Evolutionary conservation across 495 filamentous ascomycete species (phyloP), one percentile per base, ranked within the genome.

Genomic region (Monascus purpureus): DNA sequence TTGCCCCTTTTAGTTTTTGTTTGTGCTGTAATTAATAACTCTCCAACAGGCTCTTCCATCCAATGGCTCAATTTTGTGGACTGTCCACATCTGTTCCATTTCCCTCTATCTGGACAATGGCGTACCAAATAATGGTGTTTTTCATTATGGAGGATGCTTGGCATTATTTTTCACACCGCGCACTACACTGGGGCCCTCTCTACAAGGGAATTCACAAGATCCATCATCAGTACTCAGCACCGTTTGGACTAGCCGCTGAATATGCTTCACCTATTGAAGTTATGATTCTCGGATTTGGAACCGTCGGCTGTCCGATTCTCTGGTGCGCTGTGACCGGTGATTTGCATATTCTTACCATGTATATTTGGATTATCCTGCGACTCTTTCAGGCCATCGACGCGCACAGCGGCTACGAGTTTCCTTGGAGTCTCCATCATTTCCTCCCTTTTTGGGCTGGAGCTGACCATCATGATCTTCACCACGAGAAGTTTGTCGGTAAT

Each of bases 361-460:
- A 96, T 57, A 50, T 88, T 35, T 97, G 88, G 88, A 96, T 96
- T 49, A 68, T 87, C 25, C 61, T 82, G 42, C 84, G 90, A 36
- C 66, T 97, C 11, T 88, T 94, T 70, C 90, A 97, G 59, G 92
- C 90, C 44, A 96, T 97, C 50, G 90, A 97, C 57, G 82, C 90
- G 13, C 90, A 97, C 65, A 82, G 75, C 38, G 90, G 90, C 38
- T 97, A 96, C 55, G 90, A 97, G 48, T 96, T 97, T 59, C 90
- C 90, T 33, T 96, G 82, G 82, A 85, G 78, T 49, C 63, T 97
- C 49, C 85, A 90, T 54, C 84, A 93, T 55, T 81, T 96, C 65
- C 59, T 97, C 12, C 90, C 90, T 9, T 93, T 96, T 71, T 97
- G 92, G 92, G 90, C 88, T 36, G 90, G 90, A 41, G 90, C 90